These are phyloP conservation scores for Shiraia sp. DNA, from an alignment of 2,329 filamentous ascomycete genomes.

Conservation along the genomic window DNA sequence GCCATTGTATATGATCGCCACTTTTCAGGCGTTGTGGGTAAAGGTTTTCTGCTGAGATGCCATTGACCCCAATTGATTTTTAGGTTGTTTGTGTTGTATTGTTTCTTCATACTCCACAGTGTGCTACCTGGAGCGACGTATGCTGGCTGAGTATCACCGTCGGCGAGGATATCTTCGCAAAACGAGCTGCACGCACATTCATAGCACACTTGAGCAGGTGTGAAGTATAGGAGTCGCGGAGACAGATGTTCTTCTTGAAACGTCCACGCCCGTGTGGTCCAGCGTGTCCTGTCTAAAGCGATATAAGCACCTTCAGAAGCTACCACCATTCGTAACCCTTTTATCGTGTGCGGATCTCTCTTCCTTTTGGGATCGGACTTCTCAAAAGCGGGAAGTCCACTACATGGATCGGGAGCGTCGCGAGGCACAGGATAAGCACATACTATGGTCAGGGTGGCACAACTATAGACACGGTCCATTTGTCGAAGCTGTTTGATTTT, in stretches of 20 bases:
- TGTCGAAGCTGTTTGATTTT: slow-evolving; percentile 3
- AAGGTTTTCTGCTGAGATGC: slow-evolving; percentile 6
- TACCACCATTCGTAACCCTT: slow-evolving; percentile 1
- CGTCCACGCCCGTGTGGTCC: slow-evolving; percentile 4
- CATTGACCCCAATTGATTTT: not conserved
- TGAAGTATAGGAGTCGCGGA: not conserved
- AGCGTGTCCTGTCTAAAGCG: not conserved
- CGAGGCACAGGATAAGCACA: slow-evolving; percentile 4
- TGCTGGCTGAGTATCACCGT: not conserved
- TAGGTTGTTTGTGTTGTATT: not conserved
- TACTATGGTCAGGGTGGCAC: slow-evolving; percentile 1
- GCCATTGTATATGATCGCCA: not conserved
- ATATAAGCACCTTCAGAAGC: not conserved
- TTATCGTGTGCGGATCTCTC: not conserved
- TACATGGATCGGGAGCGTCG: slow-evolving; percentile 1
- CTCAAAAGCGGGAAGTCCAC: slow-evolving; percentile 4
- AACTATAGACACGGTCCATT: slow-evolving; percentile 4
- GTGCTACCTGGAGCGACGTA: slow-evolving; percentile 1
- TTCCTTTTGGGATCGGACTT: not conserved
- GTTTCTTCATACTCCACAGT: slow-evolving; percentile 4
- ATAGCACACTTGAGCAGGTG: slow-evolving; percentile 2
- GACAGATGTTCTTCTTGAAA: slow-evolving; percentile 2
- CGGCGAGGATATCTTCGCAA: slow-evolving; percentile 2
- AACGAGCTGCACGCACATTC: slow-evolving; percentile 1
- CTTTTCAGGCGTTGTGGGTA: not conserved